A percentile compares a stretch with the other conserved stretches of the same genome.
Conservation (phyloP, 1,284 basidiomycete genomes). For the Malassezia japonica region DNA sequence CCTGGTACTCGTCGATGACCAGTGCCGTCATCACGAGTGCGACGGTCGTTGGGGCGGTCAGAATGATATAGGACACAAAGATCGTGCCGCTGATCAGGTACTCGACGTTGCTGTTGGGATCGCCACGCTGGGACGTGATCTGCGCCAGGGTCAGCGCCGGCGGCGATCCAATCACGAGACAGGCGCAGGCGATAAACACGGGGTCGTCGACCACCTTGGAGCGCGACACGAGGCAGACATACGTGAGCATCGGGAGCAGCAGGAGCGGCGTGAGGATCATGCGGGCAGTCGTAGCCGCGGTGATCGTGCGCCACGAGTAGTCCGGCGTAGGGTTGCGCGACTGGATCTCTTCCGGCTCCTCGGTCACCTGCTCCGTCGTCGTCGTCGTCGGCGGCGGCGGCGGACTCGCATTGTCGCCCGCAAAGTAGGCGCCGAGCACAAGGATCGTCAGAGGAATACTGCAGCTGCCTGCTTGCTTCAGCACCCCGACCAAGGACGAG, state of each 20-base stretch:
- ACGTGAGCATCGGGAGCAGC: constrained; percentile 50
- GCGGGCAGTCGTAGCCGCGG: constrained; percentile 64
- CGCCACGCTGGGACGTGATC: constrained; percentile 68
- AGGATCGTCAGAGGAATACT: constrained; percentile 72
- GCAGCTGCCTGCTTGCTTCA: constrained; percentile 49
- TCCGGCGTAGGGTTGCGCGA: neutral
- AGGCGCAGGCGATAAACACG: constrained; percentile 69
- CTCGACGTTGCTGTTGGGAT: constrained; percentile 76
- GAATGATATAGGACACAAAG: constrained; percentile 40
- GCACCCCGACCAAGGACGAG: constrained; percentile 50
- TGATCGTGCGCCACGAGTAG: constrained; percentile 59
- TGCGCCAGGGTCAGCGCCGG: constrained; percentile 58
- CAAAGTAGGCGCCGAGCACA: constrained; percentile 83
- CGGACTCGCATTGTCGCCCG: constrained; percentile 2
- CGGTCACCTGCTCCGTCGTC: neutral
- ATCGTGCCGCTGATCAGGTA: constrained; percentile 61
- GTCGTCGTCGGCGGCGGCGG: too few species aligned
- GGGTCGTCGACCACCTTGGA: constrained; percentile 53
- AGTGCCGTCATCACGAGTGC: constrained; percentile 34
- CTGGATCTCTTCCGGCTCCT: neutral
- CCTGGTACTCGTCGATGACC: constrained; percentile 30
- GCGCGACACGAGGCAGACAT: constrained; percentile 22
- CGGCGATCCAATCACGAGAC: constrained; percentile 65
- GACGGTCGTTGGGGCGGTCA: constrained; percentile 42
- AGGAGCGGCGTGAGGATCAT: constrained; percentile 78